Evolutionary conservation across 2,329 filamentous ascomycete genomes (phyloP).

Genomic region (Albifimbria verrucaria): DNA sequence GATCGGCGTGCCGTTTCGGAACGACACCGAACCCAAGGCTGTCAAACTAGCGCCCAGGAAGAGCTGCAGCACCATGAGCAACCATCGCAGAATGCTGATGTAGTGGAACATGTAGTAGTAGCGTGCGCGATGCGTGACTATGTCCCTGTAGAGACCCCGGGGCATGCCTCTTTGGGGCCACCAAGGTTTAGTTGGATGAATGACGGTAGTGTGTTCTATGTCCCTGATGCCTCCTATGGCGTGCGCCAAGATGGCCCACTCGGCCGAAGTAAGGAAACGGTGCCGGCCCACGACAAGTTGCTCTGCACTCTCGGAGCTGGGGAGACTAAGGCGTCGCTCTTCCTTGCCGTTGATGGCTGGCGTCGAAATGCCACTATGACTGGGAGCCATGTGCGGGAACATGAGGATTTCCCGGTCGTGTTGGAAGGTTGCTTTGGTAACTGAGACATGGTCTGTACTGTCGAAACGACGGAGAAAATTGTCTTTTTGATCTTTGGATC

Average conservation of each 20-base stretch:
- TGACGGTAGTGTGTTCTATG: slow-evolving; percentile 37
- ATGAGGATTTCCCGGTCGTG: background rate
- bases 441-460: background rate
- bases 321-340: background rate
- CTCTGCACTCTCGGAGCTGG: slow-evolving; percentile 7
- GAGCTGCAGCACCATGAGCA: slow-evolving; percentile 46
- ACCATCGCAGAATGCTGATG: slow-evolving; percentile 40
- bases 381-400: background rate
- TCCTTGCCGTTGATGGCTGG: background rate
- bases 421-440: background rate
- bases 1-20: slow-evolving; percentile 35
- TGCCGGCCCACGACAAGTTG: slow-evolving; percentile 19
- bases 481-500: background rate
- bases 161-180: slow-evolving; percentile 47
- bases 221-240: slow-evolving; percentile 44
- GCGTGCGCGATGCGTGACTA: slow-evolving; percentile 40
- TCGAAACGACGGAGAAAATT: background rate
- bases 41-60: slow-evolving; percentile 47
- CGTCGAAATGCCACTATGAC: background rate
- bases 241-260: slow-evolving; percentile 46
- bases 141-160: slow-evolving; percentile 46
- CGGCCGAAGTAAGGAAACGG: slow-evolving; percentile 38
- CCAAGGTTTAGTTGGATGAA: slow-evolving; percentile 37
- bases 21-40: slow-evolving; percentile 42
- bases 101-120: slow-evolving; percentile 42